Evolutionary conservation across 2,329 filamentous ascomycete genomes (phyloP).

Genomic region (Epichloe glyceriae): DNA sequence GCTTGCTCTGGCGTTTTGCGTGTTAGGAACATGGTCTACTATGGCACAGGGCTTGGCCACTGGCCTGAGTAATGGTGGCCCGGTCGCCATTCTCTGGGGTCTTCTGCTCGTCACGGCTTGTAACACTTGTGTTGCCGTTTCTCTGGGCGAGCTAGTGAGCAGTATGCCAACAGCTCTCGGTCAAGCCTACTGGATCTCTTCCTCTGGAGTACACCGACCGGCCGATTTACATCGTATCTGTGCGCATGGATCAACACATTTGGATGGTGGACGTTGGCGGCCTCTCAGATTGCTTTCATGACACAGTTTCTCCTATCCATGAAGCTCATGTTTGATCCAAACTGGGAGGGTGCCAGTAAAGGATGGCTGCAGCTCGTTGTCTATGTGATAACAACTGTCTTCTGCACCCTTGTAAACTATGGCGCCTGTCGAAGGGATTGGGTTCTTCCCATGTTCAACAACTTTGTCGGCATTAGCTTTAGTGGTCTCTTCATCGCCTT

Average conservation of each 20-base stretch:
- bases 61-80: constrained; percentile 40
- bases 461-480: constrained; percentile 41
- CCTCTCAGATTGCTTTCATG: constrained; percentile 45
- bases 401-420: constrained; percentile 37
- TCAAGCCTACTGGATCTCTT: constrained; percentile 42
- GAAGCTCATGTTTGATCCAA: constrained; percentile 37
- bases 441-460: constrained; percentile 37
- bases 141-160: constrained; percentile 42
- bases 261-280: constrained; percentile 44
- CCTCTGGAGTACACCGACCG: constrained; percentile 24
- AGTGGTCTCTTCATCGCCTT: constrained; percentile 38
- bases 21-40: constrained; percentile 45
- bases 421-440: constrained; percentile 32
- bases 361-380: constrained; percentile 44
- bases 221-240: constrained; percentile 40
- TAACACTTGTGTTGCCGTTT: constrained; percentile 40
- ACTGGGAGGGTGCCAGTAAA: constrained; percentile 29
- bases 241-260: constrained; percentile 49
- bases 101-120: constrained; percentile 38
- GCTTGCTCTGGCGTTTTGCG: constrained; percentile 42
- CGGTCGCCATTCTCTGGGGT: constrained; percentile 42
- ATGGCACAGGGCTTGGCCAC: constrained; percentile 36
- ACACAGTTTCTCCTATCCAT: constrained; percentile 43
- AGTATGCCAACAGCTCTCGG: constrained; percentile 48
- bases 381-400: constrained; percentile 35